Base-by-base conservation (phyloP, 129 eudicot genomes). In the Oenanthe sinensis region DNA sequence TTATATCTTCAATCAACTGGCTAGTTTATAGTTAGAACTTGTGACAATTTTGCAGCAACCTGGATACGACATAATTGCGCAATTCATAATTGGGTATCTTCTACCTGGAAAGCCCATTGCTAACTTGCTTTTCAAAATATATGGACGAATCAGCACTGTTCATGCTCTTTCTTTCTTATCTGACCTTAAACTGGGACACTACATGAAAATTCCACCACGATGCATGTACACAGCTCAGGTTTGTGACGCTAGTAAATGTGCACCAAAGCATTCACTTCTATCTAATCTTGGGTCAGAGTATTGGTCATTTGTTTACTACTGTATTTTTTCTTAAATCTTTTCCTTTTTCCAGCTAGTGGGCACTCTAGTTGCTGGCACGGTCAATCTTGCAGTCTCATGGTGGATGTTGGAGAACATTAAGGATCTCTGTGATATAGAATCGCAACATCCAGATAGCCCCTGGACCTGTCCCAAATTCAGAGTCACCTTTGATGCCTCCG, bases 391-490 rank as follows among this genome's bases (percentile, higher is more conserved):
- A 19, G 96, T 91, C 9, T 84, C 97, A 63, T 94, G 97, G 98
- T 94, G 97, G 98, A 90, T 94, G 98, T 63, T 91, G 71, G 94
- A 80, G 67, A 89, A 82, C 86, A 88, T 94, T 17, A 93, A 94
- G 26, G 90, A 94, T 82, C 78, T 94, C 14, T 94, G 98, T 69
- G 97, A 94, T 63, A 82, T 91, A 39, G 97, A 91, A 11, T 80
- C 92, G 13, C 85, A 83, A 26, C 96, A 94, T 85, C 98, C 98
- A 19, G 96, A 91, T 54, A 89, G 97, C 80, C 98, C 98, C 47
- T 93, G 98, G 98, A 91, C 97, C 5, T 93, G 98, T 83, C 97
- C 98, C 49, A 93, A 93, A 79, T 91, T 93, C 87, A 84, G 90
- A 71, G 96, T 93, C 68, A 91, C 97, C 9, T 93, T 93, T 76